phyloP scores from a whole-genome alignment of 257 asterid species.

The Plectranthus barbatus region DNA sequence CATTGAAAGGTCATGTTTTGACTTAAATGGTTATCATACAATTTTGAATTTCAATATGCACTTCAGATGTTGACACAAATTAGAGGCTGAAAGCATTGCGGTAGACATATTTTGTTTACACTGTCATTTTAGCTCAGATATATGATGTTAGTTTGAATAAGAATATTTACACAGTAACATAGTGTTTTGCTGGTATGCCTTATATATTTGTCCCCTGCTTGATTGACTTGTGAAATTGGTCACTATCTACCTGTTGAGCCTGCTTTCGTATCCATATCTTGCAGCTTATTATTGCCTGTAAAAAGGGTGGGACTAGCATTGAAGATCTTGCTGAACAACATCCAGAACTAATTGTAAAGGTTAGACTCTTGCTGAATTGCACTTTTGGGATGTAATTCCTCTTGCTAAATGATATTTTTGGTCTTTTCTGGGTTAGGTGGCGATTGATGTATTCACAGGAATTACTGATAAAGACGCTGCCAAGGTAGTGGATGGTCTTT shows the following conservation, averaged over 20 bases:
- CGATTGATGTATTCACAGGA: conserved; percentile 87
- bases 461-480: conserved; percentile 95
- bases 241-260: not conserved
- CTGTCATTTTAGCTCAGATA: not conserved
- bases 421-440: conserved; percentile 46
- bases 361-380: not conserved
- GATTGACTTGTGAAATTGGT: not conserved
- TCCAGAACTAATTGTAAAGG: conserved; percentile 94
- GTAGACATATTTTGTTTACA: not conserved
- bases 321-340: conserved; percentile 98
- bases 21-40: not conserved
- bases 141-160: not conserved
- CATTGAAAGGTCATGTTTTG: not conserved
- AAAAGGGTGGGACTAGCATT: conserved; percentile 98
- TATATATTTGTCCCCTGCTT: not conserved
- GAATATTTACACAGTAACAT: not conserved
- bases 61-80: not conserved
- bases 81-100: not conserved
- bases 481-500: conserved; percentile 94
- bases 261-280: conserved; percentile 4
- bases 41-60: not conserved
- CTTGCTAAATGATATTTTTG: not conserved
- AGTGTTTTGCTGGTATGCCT: not conserved
- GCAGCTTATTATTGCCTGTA: conserved; percentile 92
- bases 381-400: not conserved